These are phyloP conservation scores for Chaetomiaceae sp. DNA, from an alignment of 2,329 filamentous ascomycete species.

Conservation along the genomic window DNA sequence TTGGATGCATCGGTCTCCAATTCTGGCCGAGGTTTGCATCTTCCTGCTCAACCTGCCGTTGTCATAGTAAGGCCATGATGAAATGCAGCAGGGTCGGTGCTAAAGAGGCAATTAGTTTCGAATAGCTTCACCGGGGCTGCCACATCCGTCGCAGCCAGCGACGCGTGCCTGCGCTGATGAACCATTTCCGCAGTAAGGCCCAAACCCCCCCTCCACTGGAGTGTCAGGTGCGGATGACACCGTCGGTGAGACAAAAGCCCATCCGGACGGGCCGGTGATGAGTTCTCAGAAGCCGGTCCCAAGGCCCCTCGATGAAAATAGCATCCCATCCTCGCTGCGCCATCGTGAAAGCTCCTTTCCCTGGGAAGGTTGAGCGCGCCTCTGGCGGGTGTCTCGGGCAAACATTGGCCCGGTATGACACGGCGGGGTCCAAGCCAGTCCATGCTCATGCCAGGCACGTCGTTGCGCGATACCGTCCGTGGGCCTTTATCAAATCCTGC, in stretches of 20 bases:
- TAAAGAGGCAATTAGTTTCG: not conserved
- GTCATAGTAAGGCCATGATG: not conserved
- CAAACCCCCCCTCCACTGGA: too few relatives aligned
- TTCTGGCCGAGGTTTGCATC: conserved; percentile 11
- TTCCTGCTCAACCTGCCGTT: conserved; percentile 3
- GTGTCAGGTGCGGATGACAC: too few relatives aligned
- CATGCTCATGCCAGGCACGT: too few relatives aligned
- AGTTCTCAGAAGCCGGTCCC: too few relatives aligned
- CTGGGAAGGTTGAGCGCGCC: too few relatives aligned
- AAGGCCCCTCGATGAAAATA: conserved; percentile 7
- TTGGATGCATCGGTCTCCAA: conserved; percentile 11
- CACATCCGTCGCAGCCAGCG: too few relatives aligned
- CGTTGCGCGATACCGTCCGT: too few relatives aligned
- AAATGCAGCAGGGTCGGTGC: not conserved
- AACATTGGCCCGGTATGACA: not conserved
- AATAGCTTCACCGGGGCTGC: not conserved
- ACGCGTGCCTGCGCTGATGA: too few relatives aligned
- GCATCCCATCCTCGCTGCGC: not conserved
- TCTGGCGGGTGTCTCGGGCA: not conserved
- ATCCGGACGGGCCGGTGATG: not conserved
- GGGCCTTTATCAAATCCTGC: too few relatives aligned
- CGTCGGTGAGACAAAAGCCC: not conserved
- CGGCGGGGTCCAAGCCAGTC: too few relatives aligned
- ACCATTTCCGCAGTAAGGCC: too few relatives aligned
- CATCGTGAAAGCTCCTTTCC: not conserved